Evolutionary conservation across 805 yeast genomes (phyloP), one percentile per base, ranked within the genome.

Genomic region (Tetrapisispora fleetii): DNA sequence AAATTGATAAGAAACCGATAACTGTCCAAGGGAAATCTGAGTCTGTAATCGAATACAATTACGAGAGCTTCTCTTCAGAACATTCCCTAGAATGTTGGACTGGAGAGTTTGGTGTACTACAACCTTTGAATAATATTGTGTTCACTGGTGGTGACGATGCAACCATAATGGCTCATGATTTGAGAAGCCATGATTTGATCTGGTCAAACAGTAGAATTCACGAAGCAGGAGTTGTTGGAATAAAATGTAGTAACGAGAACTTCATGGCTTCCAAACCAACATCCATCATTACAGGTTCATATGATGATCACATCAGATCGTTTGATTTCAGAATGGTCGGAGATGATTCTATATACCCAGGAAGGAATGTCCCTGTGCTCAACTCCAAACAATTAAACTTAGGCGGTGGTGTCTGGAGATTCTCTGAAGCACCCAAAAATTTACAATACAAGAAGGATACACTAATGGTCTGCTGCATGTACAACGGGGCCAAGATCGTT

Each of bases 361-460:
- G 84, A 1, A 58, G 70, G n/a, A 62, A 61, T 27, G 67, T 76
- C 1, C 91, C 91, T 0, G 66, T 64, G 30, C 69, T 72, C 0
- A 59, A 62, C n/a, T 28, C 47, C 6, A 64, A 70, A 14, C 68
- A 69, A 40, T 63, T 70, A 28, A 75, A 81, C 43, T 68, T 93
- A 3, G 90, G 88, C 1, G 98, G 99, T 6, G 99, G 99, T 1
- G 98, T 91, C 2, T 91, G 99, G 99, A 71, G 96, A 57, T 72
- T 93, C 50, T 68, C 80, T 8, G 96, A 95, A 2, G 71, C 78
- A 18, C 77, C 80, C 0, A 48, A 54, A 0, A 55, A 59, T n/a
- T 17, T 14, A 2, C 37, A 28, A 18, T 14, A 21, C 7, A 1
- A 28, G 10, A 4, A 16, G 16, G 37, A 49, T 10, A 67, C 77